Evolutionary conservation across 2,329 filamentous ascomycete genomes (phyloP).

Genomic region (Xylaria digitata): DNA sequence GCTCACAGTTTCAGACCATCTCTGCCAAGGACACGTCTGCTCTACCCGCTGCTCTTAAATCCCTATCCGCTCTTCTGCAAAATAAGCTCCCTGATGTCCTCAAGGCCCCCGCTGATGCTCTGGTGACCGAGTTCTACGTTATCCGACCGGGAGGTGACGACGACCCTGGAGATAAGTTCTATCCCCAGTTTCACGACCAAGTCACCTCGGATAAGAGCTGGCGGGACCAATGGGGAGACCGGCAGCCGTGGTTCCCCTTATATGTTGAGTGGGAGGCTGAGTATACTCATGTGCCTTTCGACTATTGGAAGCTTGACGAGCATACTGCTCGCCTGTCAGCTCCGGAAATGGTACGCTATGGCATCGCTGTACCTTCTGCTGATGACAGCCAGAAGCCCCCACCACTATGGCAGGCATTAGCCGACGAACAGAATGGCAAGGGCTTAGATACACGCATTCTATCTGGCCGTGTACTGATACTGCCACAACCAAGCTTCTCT

Average conservation of each 20-base stretch:
- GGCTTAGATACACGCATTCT: constrained; percentile 3
- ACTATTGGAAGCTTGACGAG: constrained; percentile 42
- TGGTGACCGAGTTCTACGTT: constrained; percentile 16
- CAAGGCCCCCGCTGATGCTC: not conserved
- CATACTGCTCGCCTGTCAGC: constrained; percentile 34
- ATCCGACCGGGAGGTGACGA: not conserved
- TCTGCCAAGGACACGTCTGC: not conserved
- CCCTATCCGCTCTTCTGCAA: not conserved
- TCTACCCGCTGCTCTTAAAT: not conserved
- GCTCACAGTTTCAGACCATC: constrained; percentile 34
- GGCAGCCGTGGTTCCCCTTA: constrained; percentile 46
- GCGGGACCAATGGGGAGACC: constrained; percentile 51
- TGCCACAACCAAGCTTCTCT: constrained; percentile 55
- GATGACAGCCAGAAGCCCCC: constrained; percentile 1
- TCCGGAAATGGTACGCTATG: constrained; percentile 21
- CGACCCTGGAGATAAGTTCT: not conserved
- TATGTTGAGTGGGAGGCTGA: constrained; percentile 29
- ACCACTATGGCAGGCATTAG: constrained; percentile 17
- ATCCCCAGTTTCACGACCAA: constrained; percentile 25
- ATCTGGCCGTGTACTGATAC: constrained; percentile 41
- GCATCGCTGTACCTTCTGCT: constrained; percentile 15
- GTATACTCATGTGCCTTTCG: constrained; percentile 24
- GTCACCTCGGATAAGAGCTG: constrained; percentile 39
- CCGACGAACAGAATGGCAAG: not conserved
- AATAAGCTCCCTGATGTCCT: constrained; percentile 1